Percentiles rank a stretch among this genome's conserved stretches.
phyloP scores from a whole-genome alignment of 1,139 yeast genomes.

The Yamadazyma mexicana region DNA sequence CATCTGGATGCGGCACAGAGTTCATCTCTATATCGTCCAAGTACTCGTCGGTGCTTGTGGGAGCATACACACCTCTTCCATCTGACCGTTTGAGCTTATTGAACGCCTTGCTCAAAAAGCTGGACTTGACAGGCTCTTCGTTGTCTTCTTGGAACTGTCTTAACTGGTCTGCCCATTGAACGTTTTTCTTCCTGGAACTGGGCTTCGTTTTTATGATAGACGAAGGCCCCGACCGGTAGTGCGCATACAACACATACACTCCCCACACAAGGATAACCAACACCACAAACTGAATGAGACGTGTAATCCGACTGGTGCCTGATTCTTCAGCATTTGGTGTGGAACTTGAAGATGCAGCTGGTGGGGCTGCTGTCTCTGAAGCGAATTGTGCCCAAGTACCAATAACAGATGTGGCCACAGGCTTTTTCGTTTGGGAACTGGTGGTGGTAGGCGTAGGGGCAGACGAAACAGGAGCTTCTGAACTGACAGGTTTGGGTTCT shows the following conservation, averaged over 20 bases:
- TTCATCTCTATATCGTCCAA: constrained; percentile 17
- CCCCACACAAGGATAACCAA: constrained; percentile 46
- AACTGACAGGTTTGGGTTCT: constrained; percentile 1
- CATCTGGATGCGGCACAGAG: constrained; percentile 14
- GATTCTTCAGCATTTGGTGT: constrained; percentile 6
- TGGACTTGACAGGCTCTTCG: constrained; percentile 15
- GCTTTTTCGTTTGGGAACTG: neutral
- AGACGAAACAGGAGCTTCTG: constrained; percentile 1
- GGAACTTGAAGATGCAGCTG: constrained; percentile 7
- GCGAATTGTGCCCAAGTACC: constrained; percentile 16
- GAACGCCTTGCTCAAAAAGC: constrained; percentile 42
- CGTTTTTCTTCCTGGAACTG: constrained; percentile 48
- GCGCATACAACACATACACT: constrained; percentile 35
- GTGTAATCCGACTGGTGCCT: constrained; percentile 22
- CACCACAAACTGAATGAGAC: constrained; percentile 44
- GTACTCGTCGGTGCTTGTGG: constrained; percentile 23
- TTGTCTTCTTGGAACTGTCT: constrained; percentile 35
- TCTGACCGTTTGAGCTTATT: constrained; percentile 37
- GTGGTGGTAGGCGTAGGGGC: constrained; percentile 3
- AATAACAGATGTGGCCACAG: constrained; percentile 5
- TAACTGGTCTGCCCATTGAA: constrained; percentile 60
- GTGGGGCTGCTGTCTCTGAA: constrained; percentile 12
- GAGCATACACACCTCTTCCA: constrained; percentile 20
- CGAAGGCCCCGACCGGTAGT: constrained; percentile 43
- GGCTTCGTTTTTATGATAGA: constrained; percentile 42